These are phyloP conservation scores for Capillidium heterosporum DNA, from an alignment of 371 early-diverging fungal genomes.

Conservation along the genomic window DNA sequence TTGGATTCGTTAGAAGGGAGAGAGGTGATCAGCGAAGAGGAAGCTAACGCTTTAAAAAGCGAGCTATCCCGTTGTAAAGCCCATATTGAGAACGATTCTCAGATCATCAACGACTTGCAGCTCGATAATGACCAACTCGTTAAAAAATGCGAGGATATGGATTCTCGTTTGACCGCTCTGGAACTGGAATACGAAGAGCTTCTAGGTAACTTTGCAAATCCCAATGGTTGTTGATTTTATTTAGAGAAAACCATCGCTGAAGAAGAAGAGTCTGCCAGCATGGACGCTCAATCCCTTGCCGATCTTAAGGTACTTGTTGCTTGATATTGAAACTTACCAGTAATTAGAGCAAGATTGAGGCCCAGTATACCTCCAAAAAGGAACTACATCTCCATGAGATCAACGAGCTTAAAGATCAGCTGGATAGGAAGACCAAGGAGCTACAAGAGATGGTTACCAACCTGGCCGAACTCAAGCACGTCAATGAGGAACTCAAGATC, in stretches of 20 bases:
- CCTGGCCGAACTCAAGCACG: conserved; percentile 32
- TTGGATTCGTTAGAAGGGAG: conserved; percentile 27
- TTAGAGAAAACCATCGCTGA: conserved; percentile 77
- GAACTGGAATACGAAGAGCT: conserved; percentile 84
- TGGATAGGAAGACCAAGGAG: conserved; percentile 53
- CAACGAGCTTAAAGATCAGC: conserved; percentile 40
- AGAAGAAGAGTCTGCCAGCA: conserved; percentile 55
- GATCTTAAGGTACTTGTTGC: conserved; percentile 35
- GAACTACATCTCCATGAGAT: conserved; percentile 64
- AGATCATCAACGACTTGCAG: conserved; percentile 38
- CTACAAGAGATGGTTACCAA: conserved; percentile 35
- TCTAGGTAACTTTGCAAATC: conserved; percentile 16
- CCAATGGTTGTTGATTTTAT: not conserved
- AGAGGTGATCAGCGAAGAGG: conserved; percentile 38
- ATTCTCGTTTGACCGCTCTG: conserved; percentile 43
- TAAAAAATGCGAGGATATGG: conserved; percentile 50
- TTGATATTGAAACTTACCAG: not conserved
- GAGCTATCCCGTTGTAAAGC: conserved; percentile 58
- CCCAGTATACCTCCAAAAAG: conserved; percentile 55
- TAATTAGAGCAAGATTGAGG: conserved; percentile 51
- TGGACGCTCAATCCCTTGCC: conserved; percentile 46
- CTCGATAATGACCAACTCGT: conserved; percentile 38
- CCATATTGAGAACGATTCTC: conserved; percentile 42
- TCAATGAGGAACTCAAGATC: conserved; percentile 39
- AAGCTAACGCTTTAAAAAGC: conserved; percentile 50